These are phyloP conservation scores for Scleroderma bovista DNA, from an alignment of 768 basidiomycete species.

Conservation along the genomic window DNA sequence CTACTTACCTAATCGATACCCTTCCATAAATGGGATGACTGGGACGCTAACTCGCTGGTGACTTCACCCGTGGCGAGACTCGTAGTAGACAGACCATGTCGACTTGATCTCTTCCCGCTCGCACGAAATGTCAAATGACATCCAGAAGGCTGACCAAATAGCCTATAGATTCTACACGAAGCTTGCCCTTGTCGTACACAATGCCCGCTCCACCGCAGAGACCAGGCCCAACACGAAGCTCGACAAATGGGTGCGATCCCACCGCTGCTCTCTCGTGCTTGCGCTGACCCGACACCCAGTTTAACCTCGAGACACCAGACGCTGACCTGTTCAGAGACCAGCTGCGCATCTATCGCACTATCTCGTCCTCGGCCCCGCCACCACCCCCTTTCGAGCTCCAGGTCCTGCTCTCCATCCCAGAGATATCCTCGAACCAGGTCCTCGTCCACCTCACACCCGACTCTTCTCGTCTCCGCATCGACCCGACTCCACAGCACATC, in stretches of 20 bases:
- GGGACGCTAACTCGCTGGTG: not conserved
- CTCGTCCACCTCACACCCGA: conserved; percentile 62
- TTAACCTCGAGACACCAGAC: conserved; percentile 78
- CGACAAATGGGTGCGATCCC: conserved; percentile 74
- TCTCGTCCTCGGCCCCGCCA: conserved; percentile 37
- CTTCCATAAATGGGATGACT: not conserved
- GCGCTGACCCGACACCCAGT: conserved; percentile 38
- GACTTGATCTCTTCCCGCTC: conserved; percentile 17
- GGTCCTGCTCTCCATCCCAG: conserved; percentile 66
- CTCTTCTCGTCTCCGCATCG: conserved; percentile 55
- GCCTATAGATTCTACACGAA: conserved; percentile 80
- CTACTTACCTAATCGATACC: not conserved
- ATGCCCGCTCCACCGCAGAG: conserved; percentile 63
- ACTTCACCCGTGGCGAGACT: too few species aligned
- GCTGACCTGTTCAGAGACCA: conserved; percentile 61
- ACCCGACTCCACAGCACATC: conserved; percentile 63
- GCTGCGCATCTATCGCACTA: conserved; percentile 51
- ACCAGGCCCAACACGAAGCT: conserved; percentile 40
- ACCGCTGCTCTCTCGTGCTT: not conserved
- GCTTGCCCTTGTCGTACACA: conserved; percentile 67
- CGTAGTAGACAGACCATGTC: conserved; percentile 8
- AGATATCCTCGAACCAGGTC: conserved; percentile 62
- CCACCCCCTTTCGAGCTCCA: conserved; percentile 61
- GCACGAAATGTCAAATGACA: conserved; percentile 42
- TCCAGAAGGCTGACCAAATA: conserved; percentile 78